Conservation (phyloP, 1,284 basidiomycete genomes). For the Sporisorium graminicola region DNA sequence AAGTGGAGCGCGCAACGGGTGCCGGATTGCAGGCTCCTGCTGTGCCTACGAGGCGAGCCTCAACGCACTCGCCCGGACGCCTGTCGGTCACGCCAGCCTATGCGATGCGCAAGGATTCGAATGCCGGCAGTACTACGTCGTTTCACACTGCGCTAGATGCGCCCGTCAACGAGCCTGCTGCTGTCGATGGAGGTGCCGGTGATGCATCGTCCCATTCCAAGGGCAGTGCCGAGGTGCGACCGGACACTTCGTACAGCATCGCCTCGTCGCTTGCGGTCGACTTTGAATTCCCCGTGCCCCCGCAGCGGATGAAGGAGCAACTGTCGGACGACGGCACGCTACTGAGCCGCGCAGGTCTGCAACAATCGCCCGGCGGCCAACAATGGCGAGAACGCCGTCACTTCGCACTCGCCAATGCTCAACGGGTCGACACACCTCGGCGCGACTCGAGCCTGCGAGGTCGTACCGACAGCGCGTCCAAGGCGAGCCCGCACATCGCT, state of each 20-base stretch:
- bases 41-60: conserved; percentile 4
- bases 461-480: conserved; percentile 7
- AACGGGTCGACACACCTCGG: conserved; percentile 5
- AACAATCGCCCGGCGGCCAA: conserved; percentile 24
- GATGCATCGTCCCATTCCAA: conserved; percentile 3
- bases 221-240: conserved; percentile 13
- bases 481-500: neutral
- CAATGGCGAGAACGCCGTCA: conserved; percentile 25
- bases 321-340: conserved; percentile 49
- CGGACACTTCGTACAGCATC: conserved; percentile 39
- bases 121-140: conserved; percentile 22
- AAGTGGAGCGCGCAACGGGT: neutral
- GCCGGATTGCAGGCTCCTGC: conserved; percentile 12
- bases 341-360: conserved; percentile 38
- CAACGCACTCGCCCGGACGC: neutral
- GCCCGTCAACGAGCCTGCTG: neutral
- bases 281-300: conserved; percentile 50
- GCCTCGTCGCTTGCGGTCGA: conserved; percentile 43
- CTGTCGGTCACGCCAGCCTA: neutral
- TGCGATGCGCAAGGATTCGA: conserved; percentile 17
- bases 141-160: conserved; percentile 39
- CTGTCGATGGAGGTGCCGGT: neutral
- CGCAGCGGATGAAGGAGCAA: conserved; percentile 45
- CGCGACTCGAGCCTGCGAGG: conserved; percentile 31
- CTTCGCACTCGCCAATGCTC: neutral